Evolutionary conservation across 2,329 filamentous ascomycete species (phyloP).

Genomic region (Penicillium aurantiogriseum): DNA sequence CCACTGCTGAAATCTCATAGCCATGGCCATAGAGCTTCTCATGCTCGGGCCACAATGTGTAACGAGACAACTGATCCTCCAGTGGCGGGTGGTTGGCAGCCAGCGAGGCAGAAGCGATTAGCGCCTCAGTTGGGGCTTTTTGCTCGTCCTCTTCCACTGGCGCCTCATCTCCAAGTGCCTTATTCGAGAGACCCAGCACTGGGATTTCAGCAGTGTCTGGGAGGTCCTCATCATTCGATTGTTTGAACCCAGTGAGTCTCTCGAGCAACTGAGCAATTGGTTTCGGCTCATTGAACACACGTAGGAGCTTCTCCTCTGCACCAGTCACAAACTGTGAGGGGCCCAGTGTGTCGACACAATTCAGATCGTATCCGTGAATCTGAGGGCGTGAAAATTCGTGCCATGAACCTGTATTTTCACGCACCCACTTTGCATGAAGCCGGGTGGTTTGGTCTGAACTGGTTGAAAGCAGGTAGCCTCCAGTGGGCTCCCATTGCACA

Average conservation of each 20-base stretch:
- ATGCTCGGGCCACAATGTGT: constrained; percentile 91
- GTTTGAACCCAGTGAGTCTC: constrained; percentile 62
- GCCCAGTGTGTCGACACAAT: constrained; percentile 80
- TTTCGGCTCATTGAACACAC: constrained; percentile 87
- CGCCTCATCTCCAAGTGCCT: constrained; percentile 64
- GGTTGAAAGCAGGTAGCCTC: constrained; percentile 83
- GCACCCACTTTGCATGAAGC: constrained; percentile 76
- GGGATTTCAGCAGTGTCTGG: constrained; percentile 93
- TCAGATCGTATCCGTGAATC: constrained; percentile 97
- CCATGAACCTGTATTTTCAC: constrained; percentile 62
- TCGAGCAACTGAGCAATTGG: constrained; percentile 74
- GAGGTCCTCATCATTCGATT: constrained; percentile 47
- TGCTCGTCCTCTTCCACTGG: constrained; percentile 40
- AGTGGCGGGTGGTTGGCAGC: constrained; percentile 72
- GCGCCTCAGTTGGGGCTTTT: constrained; percentile 30
- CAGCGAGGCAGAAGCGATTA: constrained; percentile 38
- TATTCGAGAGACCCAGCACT: constrained; percentile 92
- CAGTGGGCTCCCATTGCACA: constrained; percentile 77
- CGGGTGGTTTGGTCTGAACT: constrained; percentile 90
- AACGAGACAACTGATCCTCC: constrained; percentile 83
- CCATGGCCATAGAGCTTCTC: constrained; percentile 98
- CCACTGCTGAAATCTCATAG: constrained; percentile 89
- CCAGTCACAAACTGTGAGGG: constrained; percentile 82
- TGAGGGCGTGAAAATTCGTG: constrained; percentile 94
- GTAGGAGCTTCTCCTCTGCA: constrained; percentile 95